Evolutionary conservation across 2,329 filamentous ascomycete genomes (phyloP).

Genomic region (Phyllosticta citribraziliensis): DNA sequence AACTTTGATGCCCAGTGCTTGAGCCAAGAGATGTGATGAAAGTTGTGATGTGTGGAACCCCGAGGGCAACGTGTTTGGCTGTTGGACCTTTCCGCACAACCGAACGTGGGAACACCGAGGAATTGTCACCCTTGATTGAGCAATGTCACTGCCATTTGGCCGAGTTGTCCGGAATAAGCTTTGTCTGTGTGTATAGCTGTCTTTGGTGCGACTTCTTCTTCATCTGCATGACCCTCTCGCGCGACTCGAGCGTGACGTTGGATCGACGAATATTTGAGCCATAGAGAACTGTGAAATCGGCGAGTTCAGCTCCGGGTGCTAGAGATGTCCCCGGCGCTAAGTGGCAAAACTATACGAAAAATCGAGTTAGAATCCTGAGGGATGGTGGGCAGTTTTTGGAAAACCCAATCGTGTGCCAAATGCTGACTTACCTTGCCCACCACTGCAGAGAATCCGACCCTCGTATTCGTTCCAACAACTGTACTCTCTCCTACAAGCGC

Average conservation of each 20-base stretch:
- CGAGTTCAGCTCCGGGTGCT: constrained; percentile 26
- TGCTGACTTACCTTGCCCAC: constrained; percentile 31
- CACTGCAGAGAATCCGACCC: constrained; percentile 23
- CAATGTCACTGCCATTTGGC: constrained; percentile 21
- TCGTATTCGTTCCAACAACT: constrained; percentile 23
- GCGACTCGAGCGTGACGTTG: constrained; percentile 28
- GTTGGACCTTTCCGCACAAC: neutral
- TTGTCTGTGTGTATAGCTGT: constrained; percentile 26
- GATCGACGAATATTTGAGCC: constrained; percentile 27
- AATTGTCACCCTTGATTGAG: neutral
- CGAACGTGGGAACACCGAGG: neutral
- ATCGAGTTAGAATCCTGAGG: neutral
- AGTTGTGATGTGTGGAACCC: neutral
- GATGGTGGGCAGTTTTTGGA: neutral
- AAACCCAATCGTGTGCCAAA: neutral
- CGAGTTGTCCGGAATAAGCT: constrained; percentile 26
- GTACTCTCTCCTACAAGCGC: constrained; percentile 28
- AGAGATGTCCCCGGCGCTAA: constrained; percentile 30
- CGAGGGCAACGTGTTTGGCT: neutral
- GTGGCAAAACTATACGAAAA: constrained; percentile 31
- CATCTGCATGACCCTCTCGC: constrained; percentile 21
- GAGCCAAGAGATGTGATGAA: neutral
- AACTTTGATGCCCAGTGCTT: neutral
- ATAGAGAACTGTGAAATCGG: constrained; percentile 38
- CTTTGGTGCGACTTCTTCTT: constrained; percentile 23